Percentiles rank a stretch among this genome's conserved stretches.
phyloP scores from a whole-genome alignment of 768 basidiomycete genomes.

The Mycena amicta region DNA sequence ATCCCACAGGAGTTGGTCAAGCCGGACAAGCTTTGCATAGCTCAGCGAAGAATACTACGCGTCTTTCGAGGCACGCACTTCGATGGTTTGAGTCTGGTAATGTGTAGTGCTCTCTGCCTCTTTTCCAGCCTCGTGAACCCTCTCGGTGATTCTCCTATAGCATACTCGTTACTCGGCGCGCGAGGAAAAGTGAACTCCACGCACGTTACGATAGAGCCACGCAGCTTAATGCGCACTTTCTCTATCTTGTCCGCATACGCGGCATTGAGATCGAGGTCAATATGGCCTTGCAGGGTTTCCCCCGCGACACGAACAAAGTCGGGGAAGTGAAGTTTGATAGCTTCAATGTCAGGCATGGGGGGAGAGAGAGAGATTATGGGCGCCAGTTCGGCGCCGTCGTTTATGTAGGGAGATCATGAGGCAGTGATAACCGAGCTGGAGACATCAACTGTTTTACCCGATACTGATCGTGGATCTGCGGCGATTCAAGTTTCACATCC shows the following conservation, averaged over 20 bases:
- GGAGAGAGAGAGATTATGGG: neutral
- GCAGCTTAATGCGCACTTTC: constrained; percentile 18
- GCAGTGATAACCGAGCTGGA: no score
- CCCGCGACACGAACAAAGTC: constrained; percentile 21
- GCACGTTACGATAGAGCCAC: constrained; percentile 22
- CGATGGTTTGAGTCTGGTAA: constrained; percentile 6
- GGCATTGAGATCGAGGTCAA: constrained; percentile 13
- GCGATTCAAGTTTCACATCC: no score
- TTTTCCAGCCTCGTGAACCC: neutral
- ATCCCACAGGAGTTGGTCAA: constrained; percentile 18
- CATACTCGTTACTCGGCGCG: neutral
- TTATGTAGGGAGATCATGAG: neutral
- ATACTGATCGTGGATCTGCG: no score
- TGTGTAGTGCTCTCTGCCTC: constrained; percentile 13
- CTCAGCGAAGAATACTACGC: neutral
- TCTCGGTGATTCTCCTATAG: constrained; percentile 13
- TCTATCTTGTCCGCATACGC: constrained; percentile 17
- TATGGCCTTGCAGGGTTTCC: constrained; percentile 16
- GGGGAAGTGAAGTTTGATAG: constrained; percentile 14
- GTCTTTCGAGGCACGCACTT: neutral
- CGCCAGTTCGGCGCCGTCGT: neutral
- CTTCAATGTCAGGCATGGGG: constrained; percentile 7
- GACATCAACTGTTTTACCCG: no score
- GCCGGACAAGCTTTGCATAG: constrained; percentile 3
- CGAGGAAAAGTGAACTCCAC: neutral